Evolutionary conservation across 441 rosid genomes (phyloP), one percentile per base, ranked within the genome.

Genomic region (Corymbia calophylla): DNA sequence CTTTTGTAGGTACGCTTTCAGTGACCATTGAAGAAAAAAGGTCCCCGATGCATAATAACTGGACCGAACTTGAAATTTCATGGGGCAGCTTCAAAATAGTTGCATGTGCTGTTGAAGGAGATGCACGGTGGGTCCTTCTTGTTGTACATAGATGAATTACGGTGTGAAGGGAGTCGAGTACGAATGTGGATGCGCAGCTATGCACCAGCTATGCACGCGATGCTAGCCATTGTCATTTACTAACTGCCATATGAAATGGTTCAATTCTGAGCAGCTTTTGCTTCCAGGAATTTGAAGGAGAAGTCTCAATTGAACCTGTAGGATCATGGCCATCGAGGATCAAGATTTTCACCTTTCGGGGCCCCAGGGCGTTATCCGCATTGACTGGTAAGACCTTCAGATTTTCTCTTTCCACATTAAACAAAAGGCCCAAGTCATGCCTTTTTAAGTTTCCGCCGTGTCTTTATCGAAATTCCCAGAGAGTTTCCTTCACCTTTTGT

Each of bases 371-470:
- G 90, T 95, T 35, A 93, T 95, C 87, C 32, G 90, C 87, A 85
- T 98, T 87, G 97, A 98, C 90, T 96, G 99, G 99, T 98, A 90
- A 85, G 89, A 64, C 35, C 35, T 17, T n/a, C 19, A 15, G 31
- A 64, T n/a, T 49, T 55, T 49, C 62, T 64, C n/a, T 56, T 56
- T 64, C 70, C 56, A 17, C 56, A 18, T 6, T 17, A 8, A 17
- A 7, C 56, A 54, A 54, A 54, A 54, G 56, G 56, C 56, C 18
- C 44, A n/a, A 27, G 23, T 54, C 49, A n/a, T 86, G 32, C 49
- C 7, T 86, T 86, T 64, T 64, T 15, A 64, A 64, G 19, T 64
- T 17, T 54, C 56, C 56, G 18, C 7, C 21, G 7, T 54, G 56
- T 54, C 19, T 39, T 17, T 18, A 54, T 54, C 56, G 18, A 54